These are phyloP conservation scores for Eucalyptus camaldulensis DNA, from an alignment of 345 rosid species.

Conservation along the genomic window DNA sequence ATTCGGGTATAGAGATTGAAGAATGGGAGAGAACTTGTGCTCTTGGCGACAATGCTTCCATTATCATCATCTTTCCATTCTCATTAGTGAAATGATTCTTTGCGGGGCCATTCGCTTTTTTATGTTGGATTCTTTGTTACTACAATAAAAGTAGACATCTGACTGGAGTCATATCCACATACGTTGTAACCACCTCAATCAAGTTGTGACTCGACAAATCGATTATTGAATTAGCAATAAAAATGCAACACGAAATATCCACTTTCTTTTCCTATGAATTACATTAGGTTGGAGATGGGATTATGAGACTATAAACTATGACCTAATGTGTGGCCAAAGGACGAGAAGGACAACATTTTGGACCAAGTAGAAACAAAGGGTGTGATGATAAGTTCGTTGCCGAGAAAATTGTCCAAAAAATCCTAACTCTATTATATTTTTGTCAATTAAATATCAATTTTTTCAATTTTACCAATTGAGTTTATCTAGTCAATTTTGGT, in stretches of 20 bases:
- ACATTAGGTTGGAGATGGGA: neutral
- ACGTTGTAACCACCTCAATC: neutral
- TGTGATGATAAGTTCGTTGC: neutral
- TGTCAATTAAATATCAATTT: neutral
- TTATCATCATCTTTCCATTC: neutral
- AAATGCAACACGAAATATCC: neutral
- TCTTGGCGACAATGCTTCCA: neutral
- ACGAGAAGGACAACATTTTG: neutral
- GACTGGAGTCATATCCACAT: neutral
- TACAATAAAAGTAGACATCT: neutral
- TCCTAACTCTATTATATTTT: neutral
- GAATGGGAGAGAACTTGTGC: neutral
- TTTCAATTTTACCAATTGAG: neutral
- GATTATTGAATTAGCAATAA: neutral
- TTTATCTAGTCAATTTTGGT: rapidly evolving
- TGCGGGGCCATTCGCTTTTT: neutral
- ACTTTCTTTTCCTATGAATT: neutral
- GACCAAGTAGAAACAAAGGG: neutral
- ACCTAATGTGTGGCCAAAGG: neutral
- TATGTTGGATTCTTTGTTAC: neutral
- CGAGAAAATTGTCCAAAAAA: neutral
- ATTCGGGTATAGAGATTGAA: neutral
- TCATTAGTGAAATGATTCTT: neutral
- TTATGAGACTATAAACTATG: neutral
- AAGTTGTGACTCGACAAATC: neutral